Base-by-base conservation (phyloP, 768 basidiomycete species). In the Chalciporus pseudorubinellus region DNA sequence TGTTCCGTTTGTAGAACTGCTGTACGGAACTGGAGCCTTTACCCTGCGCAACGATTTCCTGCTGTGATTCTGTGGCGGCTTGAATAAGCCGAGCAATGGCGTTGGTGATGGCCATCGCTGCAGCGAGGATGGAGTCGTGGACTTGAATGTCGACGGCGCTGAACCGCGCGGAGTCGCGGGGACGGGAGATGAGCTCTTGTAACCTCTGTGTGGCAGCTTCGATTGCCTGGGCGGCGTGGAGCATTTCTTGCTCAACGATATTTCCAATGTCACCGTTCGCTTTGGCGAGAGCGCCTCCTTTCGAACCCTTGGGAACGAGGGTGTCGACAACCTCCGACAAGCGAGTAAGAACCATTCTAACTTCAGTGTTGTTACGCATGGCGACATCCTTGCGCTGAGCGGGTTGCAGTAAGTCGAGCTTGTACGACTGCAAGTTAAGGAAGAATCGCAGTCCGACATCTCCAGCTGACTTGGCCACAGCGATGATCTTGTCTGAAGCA, bases 1-100 rank as follows among this genome's bases (percentile, higher is more conserved):
- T 98, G 83, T 99, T 98, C 53, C 92, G 87, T 76, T 99, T 99
- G 81, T 98, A 99, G 80, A 99, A 99, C 63, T 98, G 95, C 69
- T 95, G 92, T 18, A 78, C 84, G 20, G 94, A 82, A 69, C 85
- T 93, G 18, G 94, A 90, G 8, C 97, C 97, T 68, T 84, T 90
- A 51, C 97, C 97, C 72, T 97, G 87, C 3, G 87, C 85, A 48
- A 98, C 97, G 49, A 99, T 99, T 74, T 99, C 97, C 68, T 98
- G 84, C 70, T 99, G 97, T 45, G 95, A 98, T 33, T 95, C 95
- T 1, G 97, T 97, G 19, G 97, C 97, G 9, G 97, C 95, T 67
- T 89, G 82, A 66, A 99, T 98, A 52, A 99, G 83, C 29, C 94
- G 85, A 16, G 84, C 89, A 63, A 99, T 99, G 24, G 95, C 95